phyloP scores from a whole-genome alignment of 805 yeast genomes.

The Clavispora carvajalis region DNA sequence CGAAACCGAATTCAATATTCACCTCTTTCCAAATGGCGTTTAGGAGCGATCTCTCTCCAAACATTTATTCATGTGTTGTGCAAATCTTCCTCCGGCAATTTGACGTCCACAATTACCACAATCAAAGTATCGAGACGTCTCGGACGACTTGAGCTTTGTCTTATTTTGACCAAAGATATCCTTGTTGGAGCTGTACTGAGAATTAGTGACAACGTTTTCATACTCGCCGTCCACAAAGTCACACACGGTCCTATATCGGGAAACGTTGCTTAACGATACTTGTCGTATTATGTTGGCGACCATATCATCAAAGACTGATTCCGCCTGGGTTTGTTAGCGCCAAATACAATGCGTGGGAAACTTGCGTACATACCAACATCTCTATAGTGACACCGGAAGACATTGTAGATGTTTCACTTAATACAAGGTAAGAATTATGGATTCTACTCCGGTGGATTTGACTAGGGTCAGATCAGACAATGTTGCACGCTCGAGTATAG shows the following conservation, averaged over 20 bases:
- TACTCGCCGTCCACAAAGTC: conserved; percentile 2
- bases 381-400: conserved; percentile 9
- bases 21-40: too few species aligned
- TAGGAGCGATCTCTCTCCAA: conserved; percentile 55
- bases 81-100: conserved; percentile 87
- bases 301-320: conserved; percentile 32
- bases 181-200: conserved; percentile 16
- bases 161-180: conserved; percentile 52
- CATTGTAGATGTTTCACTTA: conserved; percentile 1
- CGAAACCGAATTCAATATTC: too few species aligned
- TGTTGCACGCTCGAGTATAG: background rate
- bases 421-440: too few species aligned
- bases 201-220: conserved; percentile 12
- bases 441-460: too few species aligned
- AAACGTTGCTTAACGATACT: conserved; percentile 21
- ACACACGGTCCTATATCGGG: conserved; percentile 18
- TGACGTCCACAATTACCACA: conserved; percentile 82
- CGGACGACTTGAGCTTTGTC: conserved; percentile 36
- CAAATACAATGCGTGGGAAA: background rate
- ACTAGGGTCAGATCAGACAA: background rate
- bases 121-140: conserved; percentile 55
- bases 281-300: conserved; percentile 28
- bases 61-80: conserved; percentile 89
- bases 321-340: conserved; percentile 24
- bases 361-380: conserved; percentile 9